A percentile compares a stretch with the other conserved stretches of the same genome.
Conservation (phyloP, 1,284 basidiomycete species). For the Cystobasidiaceae sp. region DNA sequence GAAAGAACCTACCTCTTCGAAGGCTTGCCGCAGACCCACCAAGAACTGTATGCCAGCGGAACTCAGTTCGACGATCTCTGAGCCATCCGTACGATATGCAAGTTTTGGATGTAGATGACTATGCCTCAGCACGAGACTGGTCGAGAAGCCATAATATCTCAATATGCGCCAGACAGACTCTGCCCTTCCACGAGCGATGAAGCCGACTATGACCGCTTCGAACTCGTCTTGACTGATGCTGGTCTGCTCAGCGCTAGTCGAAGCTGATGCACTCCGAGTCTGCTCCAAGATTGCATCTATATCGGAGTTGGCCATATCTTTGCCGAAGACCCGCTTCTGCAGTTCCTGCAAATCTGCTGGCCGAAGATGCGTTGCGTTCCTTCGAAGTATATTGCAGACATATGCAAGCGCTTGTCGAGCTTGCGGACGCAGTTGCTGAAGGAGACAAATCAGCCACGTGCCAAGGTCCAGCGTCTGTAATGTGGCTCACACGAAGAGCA, state of each 20-base stretch:
- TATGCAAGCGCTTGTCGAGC: neutral
- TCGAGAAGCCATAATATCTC: slow-evolving; percentile 9
- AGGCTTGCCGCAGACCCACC: neutral
- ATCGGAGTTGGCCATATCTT: neutral
- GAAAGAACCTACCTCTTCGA: neutral
- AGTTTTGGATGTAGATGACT: neutral
- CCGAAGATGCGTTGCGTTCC: neutral
- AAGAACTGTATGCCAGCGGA: neutral
- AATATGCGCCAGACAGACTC: slow-evolving; percentile 23
- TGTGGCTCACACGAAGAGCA: neutral
- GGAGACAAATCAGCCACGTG: neutral
- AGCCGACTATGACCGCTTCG: neutral
- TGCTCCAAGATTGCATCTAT: neutral
- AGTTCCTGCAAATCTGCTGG: neutral
- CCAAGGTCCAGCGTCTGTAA: neutral
- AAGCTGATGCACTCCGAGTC: too few species aligned
- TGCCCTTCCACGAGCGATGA: neutral
- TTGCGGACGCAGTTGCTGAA: neutral
- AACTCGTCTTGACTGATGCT: too few species aligned
- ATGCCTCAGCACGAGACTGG: neutral
- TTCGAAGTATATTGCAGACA: neutral
- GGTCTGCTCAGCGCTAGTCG: too few species aligned
- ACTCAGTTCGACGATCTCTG: neutral
- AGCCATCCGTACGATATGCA: neutral
- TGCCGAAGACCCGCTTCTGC: neutral